Evolutionary conservation across 352 stramenopile species (phyloP), one percentile per base, ranked within the genome.

Genomic region (Plasmopara viticola): DNA sequence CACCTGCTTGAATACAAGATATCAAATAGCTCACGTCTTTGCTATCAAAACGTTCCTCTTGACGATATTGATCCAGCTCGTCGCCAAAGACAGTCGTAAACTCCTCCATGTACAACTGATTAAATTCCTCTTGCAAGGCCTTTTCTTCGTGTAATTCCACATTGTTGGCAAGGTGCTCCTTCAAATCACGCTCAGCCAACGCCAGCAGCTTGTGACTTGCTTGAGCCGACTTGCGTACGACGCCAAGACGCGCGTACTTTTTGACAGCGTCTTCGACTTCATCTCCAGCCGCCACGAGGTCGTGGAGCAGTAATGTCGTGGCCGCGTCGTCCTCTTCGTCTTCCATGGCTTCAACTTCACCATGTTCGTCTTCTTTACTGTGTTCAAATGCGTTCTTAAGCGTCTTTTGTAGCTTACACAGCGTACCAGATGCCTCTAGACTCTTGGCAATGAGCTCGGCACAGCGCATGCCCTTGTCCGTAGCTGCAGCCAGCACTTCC

Each of bases 21-120:
- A 94, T 91, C 83, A 94, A 88, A 86, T 89, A 91, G 40, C 65
- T 73, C 59, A 94, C 84, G 63, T 94, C 84, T 53, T 86, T 90
- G 58, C 69, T 87, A 48, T 91, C 78, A 57, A 94, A 94, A 61
- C 72, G 67, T 52, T 92, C 82, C 57, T 94, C 84, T 58, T 86
- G 84, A 29, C 84, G 84, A 58, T 92, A 92, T 51, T 83, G 66
- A 58, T 94, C 73, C 42, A 94, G 54, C 33, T 92, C 83, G 46
- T 94, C 84, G 25, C 81, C 84, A 56, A 94, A 94, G 2, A 78
- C 78, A 14, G 71, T 70, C 29, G 84, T 86, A 58, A 94, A 94
- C 51, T 87, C 79, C 41, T 92, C 80, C 78, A 87, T 83, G 67
- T 94, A 94, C 51, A 92, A 48, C 20, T 88, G 68, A 33, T 60